Base-by-base conservation (phyloP, 106 monocot genomes). In the Dendrobium chrysotoxum region DNA sequence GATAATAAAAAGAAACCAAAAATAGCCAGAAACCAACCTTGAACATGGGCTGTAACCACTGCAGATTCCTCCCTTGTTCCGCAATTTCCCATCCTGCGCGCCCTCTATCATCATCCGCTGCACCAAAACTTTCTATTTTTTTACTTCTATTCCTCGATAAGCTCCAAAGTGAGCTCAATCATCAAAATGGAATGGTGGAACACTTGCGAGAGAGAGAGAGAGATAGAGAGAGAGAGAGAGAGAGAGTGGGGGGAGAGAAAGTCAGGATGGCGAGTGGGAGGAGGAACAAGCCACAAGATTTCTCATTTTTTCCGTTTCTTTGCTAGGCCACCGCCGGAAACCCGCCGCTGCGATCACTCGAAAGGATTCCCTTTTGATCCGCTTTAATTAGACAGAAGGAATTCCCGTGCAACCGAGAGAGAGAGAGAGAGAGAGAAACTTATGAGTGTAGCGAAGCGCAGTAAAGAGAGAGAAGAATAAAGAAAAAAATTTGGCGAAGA, bases 51-150 rank as follows among this genome's bases (percentile, higher is more conserved):
- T 67, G 88, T 81, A 58, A 86, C 93, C 70, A 94, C 97, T 67
- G 96, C 91, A 85, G 93, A 90, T 81, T 96, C 96, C 82, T 93
- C 96, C 76, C 91, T 86, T 73, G 96, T 96, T 86, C 96, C 96
- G 67, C 96, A 96, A 82, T 96, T 96, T 23, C 96, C 96, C 96
- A 96, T 96, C 81, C 68, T 81, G 7, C 68, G 31, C 74, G 61
- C 85, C 28, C 53, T 70, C 70, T 35, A 28, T 31, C 70, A 70
- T 70, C 15, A 7, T 70, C 26, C 70, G 31, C 70, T 16, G 70
- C 35, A 15, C 70, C 31, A 31, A 70, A 10, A 70, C 70, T 68
- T 5, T 26, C 64, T 26, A 21, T 12, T 26, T 25, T 65, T 26
- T 16, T 70, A 6, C 8, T 70, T 31, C 35, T 31, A 3, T 5